A percentile compares a stretch with the other conserved stretches of the same genome.
These are phyloP conservation scores for Diplodia sapinea DNA, from an alignment of 2,329 filamentous ascomycete genomes.

Conservation along the genomic window DNA sequence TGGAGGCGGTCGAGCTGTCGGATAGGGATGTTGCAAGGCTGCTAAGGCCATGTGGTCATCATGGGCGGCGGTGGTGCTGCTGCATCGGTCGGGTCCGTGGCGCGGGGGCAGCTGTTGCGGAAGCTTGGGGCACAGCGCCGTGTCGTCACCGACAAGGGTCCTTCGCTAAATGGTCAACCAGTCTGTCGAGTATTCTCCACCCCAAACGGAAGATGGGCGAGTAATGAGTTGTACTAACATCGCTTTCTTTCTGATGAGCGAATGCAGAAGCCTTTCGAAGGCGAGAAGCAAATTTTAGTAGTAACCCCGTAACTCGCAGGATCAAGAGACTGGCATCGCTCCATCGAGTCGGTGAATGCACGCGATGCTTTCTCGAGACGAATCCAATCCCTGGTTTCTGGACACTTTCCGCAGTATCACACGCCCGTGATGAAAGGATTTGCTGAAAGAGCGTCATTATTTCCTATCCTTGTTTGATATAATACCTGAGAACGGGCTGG, in stretches of 20 bases:
- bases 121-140: neutral
- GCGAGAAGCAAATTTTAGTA: too few species aligned
- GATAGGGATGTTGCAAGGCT: neutral
- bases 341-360: too few species aligned
- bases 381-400: too few species aligned
- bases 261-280: too few species aligned
- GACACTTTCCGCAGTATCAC: too few species aligned
- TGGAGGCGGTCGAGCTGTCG: neutral
- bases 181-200: neutral
- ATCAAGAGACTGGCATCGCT: too few species aligned
- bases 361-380: too few species aligned
- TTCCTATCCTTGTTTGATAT: neutral
- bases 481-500: neutral
- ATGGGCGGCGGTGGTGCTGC: neutral
- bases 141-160: conserved; percentile 2
- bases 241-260: too few species aligned
- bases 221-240: too few species aligned
- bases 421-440: neutral
- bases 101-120: neutral
- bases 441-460: neutral
- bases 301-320: too few species aligned
- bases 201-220: neutral
- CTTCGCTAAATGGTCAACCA: neutral
- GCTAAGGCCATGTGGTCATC: conserved; percentile 22
- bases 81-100: neutral